phyloP scores from a whole-genome alignment of 2,329 filamentous ascomycete species.

The Epichloe bromicola region DNA sequence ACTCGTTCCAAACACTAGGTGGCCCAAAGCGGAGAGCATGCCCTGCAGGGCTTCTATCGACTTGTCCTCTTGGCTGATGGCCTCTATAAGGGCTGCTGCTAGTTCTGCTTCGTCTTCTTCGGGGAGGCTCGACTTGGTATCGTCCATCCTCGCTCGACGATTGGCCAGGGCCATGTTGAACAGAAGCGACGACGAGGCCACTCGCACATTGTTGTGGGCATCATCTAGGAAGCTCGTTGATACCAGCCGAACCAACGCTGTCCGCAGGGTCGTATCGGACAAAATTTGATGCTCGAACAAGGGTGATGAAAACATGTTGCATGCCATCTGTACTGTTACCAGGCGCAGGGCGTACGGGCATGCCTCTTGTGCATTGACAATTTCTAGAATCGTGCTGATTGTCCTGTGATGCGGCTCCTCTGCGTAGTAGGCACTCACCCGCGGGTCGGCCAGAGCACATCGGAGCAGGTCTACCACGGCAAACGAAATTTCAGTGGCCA shows the following conservation, averaged over 20 bases:
- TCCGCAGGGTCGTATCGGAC: constrained; percentile 34
- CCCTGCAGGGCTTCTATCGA: constrained; percentile 65
- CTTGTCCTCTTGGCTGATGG: constrained; percentile 42
- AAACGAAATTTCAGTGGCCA: constrained; percentile 59
- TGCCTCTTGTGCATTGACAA: constrained; percentile 40
- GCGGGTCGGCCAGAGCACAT: constrained; percentile 60
- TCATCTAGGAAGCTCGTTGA: constrained; percentile 70
- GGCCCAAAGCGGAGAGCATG: constrained; percentile 61
- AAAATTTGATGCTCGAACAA: constrained; percentile 57
- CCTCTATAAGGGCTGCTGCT: constrained; percentile 67
- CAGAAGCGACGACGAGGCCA: constrained; percentile 69
- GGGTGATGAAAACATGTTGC: constrained; percentile 70
- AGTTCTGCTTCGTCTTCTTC: constrained; percentile 70
- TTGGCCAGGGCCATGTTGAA: constrained; percentile 70
- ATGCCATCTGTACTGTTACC: constrained; percentile 69
- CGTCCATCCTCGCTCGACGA: constrained; percentile 48
- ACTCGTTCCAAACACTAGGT: constrained; percentile 59
- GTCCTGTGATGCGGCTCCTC: constrained; percentile 58
- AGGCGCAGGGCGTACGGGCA: constrained; percentile 75
- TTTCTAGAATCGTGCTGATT: constrained; percentile 45
- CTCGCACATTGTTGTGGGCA: constrained; percentile 58
- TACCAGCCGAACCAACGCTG: constrained; percentile 53
- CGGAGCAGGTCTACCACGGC: constrained; percentile 76
- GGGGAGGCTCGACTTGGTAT: constrained; percentile 43
- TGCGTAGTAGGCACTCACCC: constrained; percentile 70